Evolutionary conservation across 345 rosid genomes (phyloP).

Genomic region (Cardiospermum halicacabum): DNA sequence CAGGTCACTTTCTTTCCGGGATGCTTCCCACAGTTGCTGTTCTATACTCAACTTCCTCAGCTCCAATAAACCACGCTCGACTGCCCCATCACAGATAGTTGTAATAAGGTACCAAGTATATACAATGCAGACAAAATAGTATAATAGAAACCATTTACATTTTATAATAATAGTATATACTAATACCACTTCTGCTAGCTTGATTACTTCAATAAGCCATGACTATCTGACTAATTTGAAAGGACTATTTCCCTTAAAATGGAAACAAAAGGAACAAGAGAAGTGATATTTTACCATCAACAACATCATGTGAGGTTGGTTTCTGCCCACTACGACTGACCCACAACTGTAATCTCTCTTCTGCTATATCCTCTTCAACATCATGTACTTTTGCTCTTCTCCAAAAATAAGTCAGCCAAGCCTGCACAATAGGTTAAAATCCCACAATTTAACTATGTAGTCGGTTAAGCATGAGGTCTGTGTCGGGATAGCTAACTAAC

Average conservation of each 20-base stretch:
- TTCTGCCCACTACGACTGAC: constrained; percentile 55
- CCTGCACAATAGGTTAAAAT: no score
- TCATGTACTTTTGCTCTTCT: constrained; percentile 68
- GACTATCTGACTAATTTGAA: no score
- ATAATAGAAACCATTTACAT: neutral
- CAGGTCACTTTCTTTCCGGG: constrained; percentile 57
- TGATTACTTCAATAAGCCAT: no score
- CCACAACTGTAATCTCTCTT: constrained; percentile 70
- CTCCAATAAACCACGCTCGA: constrained; percentile 73
- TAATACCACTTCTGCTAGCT: neutral
- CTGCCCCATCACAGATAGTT: constrained; percentile 26
- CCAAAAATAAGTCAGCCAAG: constrained; percentile 86
- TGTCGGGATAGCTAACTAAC: neutral
- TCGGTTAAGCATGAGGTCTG: no score
- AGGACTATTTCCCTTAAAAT: neutral
- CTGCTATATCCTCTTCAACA: constrained; percentile 72
- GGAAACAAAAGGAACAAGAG: neutral
- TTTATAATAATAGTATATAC: neutral
- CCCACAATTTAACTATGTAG: no score
- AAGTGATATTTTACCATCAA: constrained; percentile 52
- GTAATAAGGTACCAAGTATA: neutral
- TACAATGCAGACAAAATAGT: neutral
- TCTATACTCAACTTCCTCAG: constrained; percentile 84
- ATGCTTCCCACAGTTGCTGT: constrained; percentile 89
- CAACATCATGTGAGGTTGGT: constrained; percentile 65